A percentile compares a stretch with the other conserved stretches of the same genome.
Conservation (phyloP, 2,329 filamentous ascomycete species). For the Trichoderma koningii region DNA sequence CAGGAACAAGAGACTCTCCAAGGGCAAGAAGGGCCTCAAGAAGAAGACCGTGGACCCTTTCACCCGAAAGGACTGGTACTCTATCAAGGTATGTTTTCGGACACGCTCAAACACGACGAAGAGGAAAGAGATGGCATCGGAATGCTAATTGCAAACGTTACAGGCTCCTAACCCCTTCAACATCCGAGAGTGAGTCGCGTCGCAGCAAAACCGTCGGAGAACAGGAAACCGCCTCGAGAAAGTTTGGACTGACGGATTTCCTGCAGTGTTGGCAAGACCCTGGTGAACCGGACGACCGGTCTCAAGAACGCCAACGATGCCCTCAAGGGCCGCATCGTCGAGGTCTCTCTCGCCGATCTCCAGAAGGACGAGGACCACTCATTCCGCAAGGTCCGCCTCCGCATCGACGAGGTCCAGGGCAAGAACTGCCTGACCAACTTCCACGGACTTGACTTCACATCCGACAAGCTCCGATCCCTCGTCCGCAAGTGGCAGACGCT, state of each 20-base stretch:
- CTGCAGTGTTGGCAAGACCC: slow-evolving; percentile 94
- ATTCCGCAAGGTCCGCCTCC: slow-evolving; percentile 99
- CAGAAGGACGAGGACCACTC: slow-evolving; percentile 99
- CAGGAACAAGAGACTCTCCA: slow-evolving; percentile 99
- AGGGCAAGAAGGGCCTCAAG: slow-evolving; percentile 99
- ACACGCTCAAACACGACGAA: not conserved
- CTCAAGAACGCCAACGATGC: slow-evolving; percentile 99
- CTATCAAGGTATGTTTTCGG: slow-evolving; percentile 72
- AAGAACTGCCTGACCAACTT: slow-evolving; percentile 99
- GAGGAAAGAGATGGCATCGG: not conserved
- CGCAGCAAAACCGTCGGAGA: not conserved
- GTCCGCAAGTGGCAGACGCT: slow-evolving; percentile 99
- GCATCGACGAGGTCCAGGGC: slow-evolving; percentile 98
- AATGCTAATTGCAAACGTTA: slow-evolving; percentile 5
- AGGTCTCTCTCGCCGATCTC: slow-evolving; percentile 97
- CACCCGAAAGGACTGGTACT: slow-evolving; percentile 99
- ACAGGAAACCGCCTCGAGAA: not conserved
- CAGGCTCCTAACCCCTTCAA: slow-evolving; percentile 94
- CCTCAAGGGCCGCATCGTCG: slow-evolving; percentile 97
- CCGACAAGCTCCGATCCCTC: slow-evolving; percentile 98
- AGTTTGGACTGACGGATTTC: slow-evolving; percentile 27
- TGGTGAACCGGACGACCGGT: slow-evolving; percentile 99
- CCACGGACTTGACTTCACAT: slow-evolving; percentile 99
- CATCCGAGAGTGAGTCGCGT: slow-evolving; percentile 81
- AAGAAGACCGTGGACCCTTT: slow-evolving; percentile 99